Conservation (phyloP, 306 rosid genomes). For the Mucuna pruriens region DNA sequence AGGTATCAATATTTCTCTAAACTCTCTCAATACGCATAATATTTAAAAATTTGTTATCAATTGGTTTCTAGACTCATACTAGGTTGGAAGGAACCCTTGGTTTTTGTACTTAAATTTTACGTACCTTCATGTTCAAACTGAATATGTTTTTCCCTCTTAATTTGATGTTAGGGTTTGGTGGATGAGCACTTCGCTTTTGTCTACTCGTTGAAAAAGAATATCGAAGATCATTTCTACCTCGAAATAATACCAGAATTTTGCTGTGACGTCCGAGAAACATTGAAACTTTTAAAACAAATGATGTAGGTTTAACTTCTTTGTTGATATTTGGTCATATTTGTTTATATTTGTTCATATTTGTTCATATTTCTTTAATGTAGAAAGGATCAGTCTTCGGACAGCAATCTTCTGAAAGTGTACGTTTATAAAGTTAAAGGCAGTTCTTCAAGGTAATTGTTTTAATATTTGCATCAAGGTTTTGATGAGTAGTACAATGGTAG, state of each 20-base stretch:
- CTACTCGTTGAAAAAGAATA: slow-evolving; percentile 23
- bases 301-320: slow-evolving; percentile 3
- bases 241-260: slow-evolving; percentile 30
- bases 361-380: slow-evolving; percentile 10
- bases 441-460: slow-evolving; percentile 29
- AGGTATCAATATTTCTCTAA: slow-evolving; percentile 39
- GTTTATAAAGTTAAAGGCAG: slow-evolving; percentile 35
- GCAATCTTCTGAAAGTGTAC: neutral
- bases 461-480: neutral
- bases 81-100: neutral
- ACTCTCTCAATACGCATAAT: neutral
- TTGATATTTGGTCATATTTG: too few relatives aligned
- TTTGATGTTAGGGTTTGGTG: slow-evolving; percentile 31
- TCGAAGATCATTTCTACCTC: slow-evolving; percentile 9
- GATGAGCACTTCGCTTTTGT: slow-evolving; percentile 29
- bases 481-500: neutral
- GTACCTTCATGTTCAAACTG: neutral
- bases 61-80: neutral
- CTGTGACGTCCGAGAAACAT: neutral
- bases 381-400: neutral
- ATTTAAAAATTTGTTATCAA: neutral
- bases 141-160: neutral
- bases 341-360: too few relatives aligned
- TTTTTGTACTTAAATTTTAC: neutral
- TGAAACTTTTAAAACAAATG: neutral